A percentile compares a stretch with the other conserved stretches of the same genome.
phyloP scores from a whole-genome alignment of 2,329 filamentous ascomycete species.

The Stromatinia cepivora region DNA sequence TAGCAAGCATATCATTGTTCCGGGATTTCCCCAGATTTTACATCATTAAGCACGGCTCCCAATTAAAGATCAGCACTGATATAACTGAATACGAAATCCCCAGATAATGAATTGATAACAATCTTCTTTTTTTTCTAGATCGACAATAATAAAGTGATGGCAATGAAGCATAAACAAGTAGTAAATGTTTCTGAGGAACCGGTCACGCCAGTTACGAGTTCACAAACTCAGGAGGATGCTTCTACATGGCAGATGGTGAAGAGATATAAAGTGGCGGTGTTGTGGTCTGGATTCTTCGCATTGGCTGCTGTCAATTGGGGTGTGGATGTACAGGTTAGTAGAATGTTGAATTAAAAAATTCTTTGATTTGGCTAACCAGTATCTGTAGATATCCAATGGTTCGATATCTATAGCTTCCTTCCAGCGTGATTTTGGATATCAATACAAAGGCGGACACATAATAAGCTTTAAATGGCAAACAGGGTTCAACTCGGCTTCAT shows the following conservation, averaged over 20 bases:
- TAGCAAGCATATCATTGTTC: neutral
- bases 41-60: neutral
- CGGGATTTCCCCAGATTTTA: constrained; percentile 17
- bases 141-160: neutral
- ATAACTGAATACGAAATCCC: neutral
- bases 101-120: neutral
- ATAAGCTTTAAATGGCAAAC: constrained; percentile 24
- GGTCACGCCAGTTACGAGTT: neutral
- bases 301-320: constrained; percentile 23
- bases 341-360: no score
- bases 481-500: constrained; percentile 21
- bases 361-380: neutral
- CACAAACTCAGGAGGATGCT: neutral
- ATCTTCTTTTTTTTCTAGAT: neutral
- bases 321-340: constrained; percentile 22
- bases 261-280: constrained; percentile 20
- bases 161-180: constrained; percentile 2
- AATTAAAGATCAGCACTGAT: neutral
- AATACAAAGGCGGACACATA: constrained; percentile 15
- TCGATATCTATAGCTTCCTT: constrained; percentile 19
- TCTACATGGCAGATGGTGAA: constrained; percentile 20
- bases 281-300: constrained; percentile 20
- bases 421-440: constrained; percentile 22
- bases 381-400: constrained; percentile 3
- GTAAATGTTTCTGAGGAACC: neutral